Evolutionary conservation across 2,329 filamentous ascomycete genomes (phyloP), one percentile per base, ranked within the genome.

Genomic region (Diplodia intermedia): DNA sequence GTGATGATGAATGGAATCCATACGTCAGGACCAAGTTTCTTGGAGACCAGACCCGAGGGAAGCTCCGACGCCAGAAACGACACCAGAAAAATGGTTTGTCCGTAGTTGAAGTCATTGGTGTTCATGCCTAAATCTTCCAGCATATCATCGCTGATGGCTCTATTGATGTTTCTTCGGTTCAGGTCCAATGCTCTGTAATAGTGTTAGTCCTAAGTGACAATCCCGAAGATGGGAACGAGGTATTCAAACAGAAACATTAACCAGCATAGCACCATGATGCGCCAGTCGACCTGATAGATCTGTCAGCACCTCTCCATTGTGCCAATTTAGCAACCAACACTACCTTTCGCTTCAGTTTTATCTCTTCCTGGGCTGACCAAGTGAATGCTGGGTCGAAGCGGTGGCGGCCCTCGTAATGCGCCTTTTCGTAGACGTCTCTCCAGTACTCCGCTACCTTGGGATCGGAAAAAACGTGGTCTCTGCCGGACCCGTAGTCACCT

Each of bases 401-500:
- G 72, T 84, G 82, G 47, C 79, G 75, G 14, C 83, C 82, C 73
- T 85, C 83, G 72, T 87, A 81, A 76, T 79, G 70, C 1, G 85
- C 84, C 7, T 83, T 82, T 70, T 88, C 85, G 69, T 88, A 88
- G 4, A 87, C 73, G 4, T 77, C 77, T 2, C 80, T 78, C 82
- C 85, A 88, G 71, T 85, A 81, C n/a, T 84, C 82, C 1, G 85
- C 85, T 2, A 85, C 78, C 3, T 79, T 78, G 2, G 84, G 82
- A 61, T 87, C 84, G 0, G 81, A 78, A 71, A 88, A 88, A 23
- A 29, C 23, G 18, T 69, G 68, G 7, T 67, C 54, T 47, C 60
- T 53, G 2, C 60, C 60, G 1, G 60, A 63, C 1, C 60, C 60
- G 12, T 63, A 63, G 47, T 63, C 60, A 0, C 60, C 60, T n/a